Conservation (phyloP, 495 filamentous ascomycete genomes). For the Friedmanniomyces simplex region DNA sequence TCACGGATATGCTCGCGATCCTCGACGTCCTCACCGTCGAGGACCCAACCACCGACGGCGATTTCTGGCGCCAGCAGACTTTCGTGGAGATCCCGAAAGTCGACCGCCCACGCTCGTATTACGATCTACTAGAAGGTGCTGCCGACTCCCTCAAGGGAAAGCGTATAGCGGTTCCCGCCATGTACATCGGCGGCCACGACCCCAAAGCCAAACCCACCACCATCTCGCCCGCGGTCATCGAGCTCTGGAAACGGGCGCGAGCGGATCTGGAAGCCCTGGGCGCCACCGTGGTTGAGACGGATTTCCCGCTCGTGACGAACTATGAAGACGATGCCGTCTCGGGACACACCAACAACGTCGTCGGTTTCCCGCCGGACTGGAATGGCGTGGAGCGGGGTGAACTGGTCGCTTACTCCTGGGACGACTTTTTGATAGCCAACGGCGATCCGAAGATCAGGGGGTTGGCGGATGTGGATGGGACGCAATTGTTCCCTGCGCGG, state of each 20-base stretch:
- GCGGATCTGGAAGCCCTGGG: slow-evolving; percentile 24
- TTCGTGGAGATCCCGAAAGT: slow-evolving; percentile 18
- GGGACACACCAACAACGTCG: slow-evolving; percentile 22
- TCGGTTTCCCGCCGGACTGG: slow-evolving; percentile 23
- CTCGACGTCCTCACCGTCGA: slow-evolving; percentile 22
- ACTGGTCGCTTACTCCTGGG: slow-evolving; percentile 30
- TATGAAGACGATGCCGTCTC: slow-evolving; percentile 25
- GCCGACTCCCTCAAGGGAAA: slow-evolving; percentile 19
- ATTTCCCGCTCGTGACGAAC: slow-evolving; percentile 30
- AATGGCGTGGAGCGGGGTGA: slow-evolving; percentile 24
- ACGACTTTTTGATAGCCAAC: slow-evolving; percentile 27
- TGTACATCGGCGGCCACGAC: slow-evolving; percentile 26
- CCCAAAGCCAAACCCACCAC: slow-evolving; percentile 14
- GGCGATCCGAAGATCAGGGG: slow-evolving; percentile 16
- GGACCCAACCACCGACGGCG: slow-evolving; percentile 22
- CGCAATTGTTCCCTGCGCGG: slow-evolving; percentile 22
- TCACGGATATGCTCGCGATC: slow-evolving; percentile 28
- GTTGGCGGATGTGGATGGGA: slow-evolving; percentile 21
- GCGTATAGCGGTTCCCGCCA: slow-evolving; percentile 27
- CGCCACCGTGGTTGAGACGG: slow-evolving; percentile 27
- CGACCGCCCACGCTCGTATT: background rate
- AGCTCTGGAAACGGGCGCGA: slow-evolving; percentile 25
- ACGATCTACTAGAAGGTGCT: background rate
- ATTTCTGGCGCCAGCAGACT: slow-evolving; percentile 30
- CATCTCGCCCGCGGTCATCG: slow-evolving; percentile 17